phyloP scores from a whole-genome alignment of 169 alveolate genomes.

The Plasmodium blacklocki region DNA sequence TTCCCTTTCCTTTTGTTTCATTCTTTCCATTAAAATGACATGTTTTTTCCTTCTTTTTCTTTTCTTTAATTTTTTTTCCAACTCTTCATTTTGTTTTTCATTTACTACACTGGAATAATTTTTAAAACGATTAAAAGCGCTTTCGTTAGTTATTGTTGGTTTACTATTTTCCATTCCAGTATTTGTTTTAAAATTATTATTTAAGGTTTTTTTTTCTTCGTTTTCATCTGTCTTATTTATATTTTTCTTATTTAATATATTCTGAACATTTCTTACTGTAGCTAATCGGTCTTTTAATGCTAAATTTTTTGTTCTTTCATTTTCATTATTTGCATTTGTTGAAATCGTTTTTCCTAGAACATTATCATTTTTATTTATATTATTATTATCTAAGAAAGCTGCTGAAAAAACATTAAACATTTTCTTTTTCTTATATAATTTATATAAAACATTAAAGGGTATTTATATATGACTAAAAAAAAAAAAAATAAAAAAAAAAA shows the following conservation, averaged over 20 bases:
- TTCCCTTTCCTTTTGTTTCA: constrained; percentile 43
- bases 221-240: constrained; percentile 49
- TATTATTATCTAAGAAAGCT: constrained; percentile 70
- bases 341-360: constrained; percentile 35
- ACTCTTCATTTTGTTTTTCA: constrained; percentile 75
- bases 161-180: constrained; percentile 30
- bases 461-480: background rate
- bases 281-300: constrained; percentile 73
- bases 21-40: constrained; percentile 58
- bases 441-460: constrained; percentile 10
- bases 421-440: constrained; percentile 30
- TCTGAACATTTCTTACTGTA: constrained; percentile 70
- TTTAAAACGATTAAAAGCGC: constrained; percentile 38
- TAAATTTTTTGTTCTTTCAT: constrained; percentile 65
- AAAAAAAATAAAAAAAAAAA: no score
- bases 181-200: constrained; percentile 11
- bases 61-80: constrained; percentile 59
- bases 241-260: constrained; percentile 63
- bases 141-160: constrained; percentile 16
- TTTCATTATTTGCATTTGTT: constrained; percentile 62
- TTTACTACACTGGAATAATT: constrained; percentile 71
- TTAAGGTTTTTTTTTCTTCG: constrained; percentile 20
- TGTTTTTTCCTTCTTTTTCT: constrained; percentile 62
- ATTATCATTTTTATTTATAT: constrained; percentile 41
- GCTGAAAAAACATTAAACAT: constrained; percentile 76